Base-by-base conservation (phyloP, 1,139 yeast genomes). In the Diutina rugosa region DNA sequence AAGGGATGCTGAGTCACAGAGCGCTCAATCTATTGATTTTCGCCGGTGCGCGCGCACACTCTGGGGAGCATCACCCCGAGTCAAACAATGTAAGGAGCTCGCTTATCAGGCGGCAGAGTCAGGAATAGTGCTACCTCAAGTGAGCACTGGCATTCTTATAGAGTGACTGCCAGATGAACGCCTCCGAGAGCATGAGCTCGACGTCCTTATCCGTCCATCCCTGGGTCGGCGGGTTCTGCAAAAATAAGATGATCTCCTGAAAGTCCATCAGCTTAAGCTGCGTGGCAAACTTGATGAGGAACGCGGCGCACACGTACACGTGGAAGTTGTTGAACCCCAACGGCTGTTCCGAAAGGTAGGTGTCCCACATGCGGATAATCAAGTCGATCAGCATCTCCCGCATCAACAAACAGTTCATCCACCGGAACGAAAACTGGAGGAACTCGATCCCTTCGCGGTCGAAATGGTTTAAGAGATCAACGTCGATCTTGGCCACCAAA, bases 331-430 rank as follows among this genome's bases (percentile, higher is more conserved):
- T 89, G 66, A 93, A 88, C 4, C 98, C 97, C 46, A 87, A 78
- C 0, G 93, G 85, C 5, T 87, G 88, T 67, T 93, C 97, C 56
- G 96, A 84, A 56, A 93, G 72, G 67, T 93, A 93, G 0, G 99
- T 91, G 67, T 93, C 99, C 99, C 99, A 93, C 96, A 93, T 93
- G 57, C 99, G 77, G 35, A 90, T 83, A 8, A 93, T 88, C 59
- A 90, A 79, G 47, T 77, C 75, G 63, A 93, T 83, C 54, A 85
- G 82, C 52, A 93, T 77, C 66, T 93, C 99, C 62, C 99, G 79
- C 99, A 93, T 93, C 57, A 93, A 74, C 63, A 93, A 73, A 71
- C 99, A 93, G 70, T 95, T 93, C 98, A 95, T 95, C 99, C 99
- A 93, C 62, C 99, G 78, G 72, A 93, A 95, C 35, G 97, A 82